Evolutionary conservation across 2,329 filamentous ascomycete species (phyloP), one percentile per base, ranked within the genome.

Genomic region (Didymosphaeria variabile): DNA sequence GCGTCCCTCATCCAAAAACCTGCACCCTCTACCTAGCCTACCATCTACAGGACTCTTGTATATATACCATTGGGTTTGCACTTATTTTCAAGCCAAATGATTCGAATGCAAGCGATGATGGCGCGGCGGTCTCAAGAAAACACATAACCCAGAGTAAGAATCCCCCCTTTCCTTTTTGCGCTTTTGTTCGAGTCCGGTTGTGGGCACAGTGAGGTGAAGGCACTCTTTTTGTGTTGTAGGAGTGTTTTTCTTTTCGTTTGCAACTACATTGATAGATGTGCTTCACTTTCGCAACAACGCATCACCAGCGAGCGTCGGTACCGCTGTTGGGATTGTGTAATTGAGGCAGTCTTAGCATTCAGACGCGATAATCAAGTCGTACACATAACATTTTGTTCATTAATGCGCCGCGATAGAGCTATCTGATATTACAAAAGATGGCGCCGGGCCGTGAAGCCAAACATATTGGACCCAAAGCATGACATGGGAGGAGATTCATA

Each of bases 51-150:
- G 6, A 29, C 4, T 2, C 13, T 17, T 17, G 13, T 19, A 6
- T 53, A 53, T 53, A 42, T 29, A 53, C 29, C 2, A 42, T 31
- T 42, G 12, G 1, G 4, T 21, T 23, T 7, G 9, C 15, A 42
- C 12, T 13, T 1, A 42, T 21, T n/a, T 9, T 17, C 50, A 40
- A 40, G 38, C 21, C 34, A 53, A n/a, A 40, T 29, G 50, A 53
- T 53, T 23, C 34, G 50, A n/a, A 40, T 40, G 10, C 34, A 29
- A 29, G 32, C 49, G 49, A 21, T 38, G 49, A 52, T 52, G 32
- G 32, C 15, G 13, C 49, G 34, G 49, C 49, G 40, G 40, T 44
- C 38, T 13, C 36, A 17, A 17, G 36, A 21, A 5, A 7, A 44
- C 5, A 44, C 6, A 1, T 44, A n/a, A 44, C 5, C n/a, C 7